These are phyloP conservation scores for Kurtzmaniella quercitrusa DNA, from an alignment of 1,139 yeast species.

Conservation along the genomic window DNA sequence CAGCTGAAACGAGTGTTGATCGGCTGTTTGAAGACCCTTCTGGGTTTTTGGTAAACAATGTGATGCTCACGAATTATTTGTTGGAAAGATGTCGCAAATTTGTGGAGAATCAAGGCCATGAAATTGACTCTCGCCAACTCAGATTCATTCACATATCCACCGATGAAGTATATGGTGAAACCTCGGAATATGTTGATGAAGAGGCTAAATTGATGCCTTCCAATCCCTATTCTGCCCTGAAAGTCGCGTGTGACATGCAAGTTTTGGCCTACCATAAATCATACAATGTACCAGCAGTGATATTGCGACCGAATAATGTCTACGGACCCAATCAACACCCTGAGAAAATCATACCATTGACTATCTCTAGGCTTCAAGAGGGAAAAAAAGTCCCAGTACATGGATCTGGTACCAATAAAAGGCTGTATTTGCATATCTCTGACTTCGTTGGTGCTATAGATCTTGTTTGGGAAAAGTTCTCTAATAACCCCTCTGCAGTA, in stretches of 20 bases:
- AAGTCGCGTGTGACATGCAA: conserved; percentile 54
- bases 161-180: conserved; percentile 59
- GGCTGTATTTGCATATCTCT: conserved; percentile 45
- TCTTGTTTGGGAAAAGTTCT: conserved; percentile 21
- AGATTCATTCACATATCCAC: conserved; percentile 52
- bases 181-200: conserved; percentile 26
- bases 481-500: not conserved
- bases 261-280: conserved; percentile 45
- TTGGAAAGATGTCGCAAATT: conserved; percentile 37
- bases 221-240: conserved; percentile 59
- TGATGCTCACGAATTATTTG: conserved; percentile 47
- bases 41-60: conserved; percentile 46
- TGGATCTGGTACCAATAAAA: conserved; percentile 45
- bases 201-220: conserved; percentile 43
- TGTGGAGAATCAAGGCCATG: not conserved
- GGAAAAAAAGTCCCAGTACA: conserved; percentile 32
- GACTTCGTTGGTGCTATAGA: conserved; percentile 49
- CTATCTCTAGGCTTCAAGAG: conserved; percentile 12
- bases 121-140: conserved; percentile 5
- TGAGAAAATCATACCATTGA: conserved; percentile 50
- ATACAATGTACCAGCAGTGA: conserved; percentile 39
- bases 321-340: conserved; percentile 57
- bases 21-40: conserved; percentile 45
- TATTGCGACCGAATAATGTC: conserved; percentile 51
- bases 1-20: conserved; percentile 61